Percentiles rank a stretch among this genome's conserved stretches.
Evolutionary conservation across 176 grass and related monocot genomes (phyloP).

Genomic region (Triticum turgidum): DNA sequence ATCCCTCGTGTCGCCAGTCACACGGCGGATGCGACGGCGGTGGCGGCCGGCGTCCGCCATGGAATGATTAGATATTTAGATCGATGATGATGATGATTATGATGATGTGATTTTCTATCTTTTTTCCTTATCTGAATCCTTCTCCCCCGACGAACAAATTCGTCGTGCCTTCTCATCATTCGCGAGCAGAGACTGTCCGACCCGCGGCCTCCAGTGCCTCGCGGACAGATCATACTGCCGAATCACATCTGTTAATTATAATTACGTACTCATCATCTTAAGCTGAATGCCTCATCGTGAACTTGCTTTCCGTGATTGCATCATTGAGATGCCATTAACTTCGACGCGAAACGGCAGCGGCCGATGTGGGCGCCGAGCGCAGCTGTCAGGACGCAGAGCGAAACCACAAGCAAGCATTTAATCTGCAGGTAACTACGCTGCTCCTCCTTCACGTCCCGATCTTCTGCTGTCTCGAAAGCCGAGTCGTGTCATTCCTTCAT

Average conservation of each 20-base stretch:
- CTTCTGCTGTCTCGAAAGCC: not conserved
- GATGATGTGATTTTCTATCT: no score
- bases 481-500: not conserved
- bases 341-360: slow-evolving; percentile 15
- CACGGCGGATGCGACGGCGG: not conserved
- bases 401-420: not conserved
- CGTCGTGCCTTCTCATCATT: not conserved
- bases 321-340: not conserved
- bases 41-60: not conserved
- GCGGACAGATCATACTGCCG: not conserved
- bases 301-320: not conserved
- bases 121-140: not conserved
- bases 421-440: not conserved
- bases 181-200: not conserved
- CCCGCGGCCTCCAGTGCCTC: not conserved
- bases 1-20: not conserved
- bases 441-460: not conserved
- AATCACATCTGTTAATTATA: not conserved
- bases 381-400: not conserved
- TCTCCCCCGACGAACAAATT: not conserved
- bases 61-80: not conserved
- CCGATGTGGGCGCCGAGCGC: not conserved
- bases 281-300: not conserved
- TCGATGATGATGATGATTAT: not conserved
- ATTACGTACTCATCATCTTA: no score